phyloP scores from a whole-genome alignment of 75 land plant genomes.

The Pseudotsuga menziesii region DNA sequence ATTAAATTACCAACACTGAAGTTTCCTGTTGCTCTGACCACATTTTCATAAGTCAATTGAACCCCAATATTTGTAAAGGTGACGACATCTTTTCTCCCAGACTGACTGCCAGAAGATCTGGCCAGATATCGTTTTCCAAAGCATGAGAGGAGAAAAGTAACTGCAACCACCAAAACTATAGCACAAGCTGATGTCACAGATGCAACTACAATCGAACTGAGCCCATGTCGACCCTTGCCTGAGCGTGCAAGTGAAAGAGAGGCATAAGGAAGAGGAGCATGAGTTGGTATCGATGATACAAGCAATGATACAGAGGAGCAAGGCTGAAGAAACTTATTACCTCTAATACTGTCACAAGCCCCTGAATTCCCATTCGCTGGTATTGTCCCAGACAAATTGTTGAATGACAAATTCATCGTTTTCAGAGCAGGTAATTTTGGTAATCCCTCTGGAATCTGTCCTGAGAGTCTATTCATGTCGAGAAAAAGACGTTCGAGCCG shows the following conservation, averaged over 20 bases:
- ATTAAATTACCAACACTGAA: slow-evolving; percentile 60
- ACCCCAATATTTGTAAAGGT: slow-evolving; percentile 35
- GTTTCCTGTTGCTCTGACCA: slow-evolving; percentile 58
- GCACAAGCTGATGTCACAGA: slow-evolving; percentile 41
- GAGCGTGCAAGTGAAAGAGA: background rate
- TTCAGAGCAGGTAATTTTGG: slow-evolving; percentile 35
- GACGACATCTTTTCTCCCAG: slow-evolving; percentile 44
- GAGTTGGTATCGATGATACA: slow-evolving; percentile 19
- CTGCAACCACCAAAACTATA: slow-evolving; percentile 21
- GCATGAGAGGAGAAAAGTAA: slow-evolving; percentile 26
- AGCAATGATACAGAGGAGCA: slow-evolving; percentile 24
- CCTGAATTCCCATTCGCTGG: slow-evolving; percentile 35
- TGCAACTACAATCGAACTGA: slow-evolving; percentile 25
- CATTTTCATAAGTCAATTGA: slow-evolving; percentile 57
- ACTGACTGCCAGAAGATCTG: slow-evolving; percentile 8
- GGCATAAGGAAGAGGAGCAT: slow-evolving; percentile 4
- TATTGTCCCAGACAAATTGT: slow-evolving; percentile 71
- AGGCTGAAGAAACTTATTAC: slow-evolving; percentile 42
- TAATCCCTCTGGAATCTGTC: slow-evolving; percentile 58
- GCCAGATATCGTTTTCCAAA: slow-evolving; percentile 26
- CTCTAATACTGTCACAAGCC: slow-evolving; percentile 34
- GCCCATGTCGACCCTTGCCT: background rate
- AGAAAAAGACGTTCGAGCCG: slow-evolving; percentile 30
- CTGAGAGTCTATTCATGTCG: slow-evolving; percentile 56
- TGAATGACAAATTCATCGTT: slow-evolving; percentile 64